These are phyloP conservation scores for Cercophora scortea DNA, from an alignment of 495 filamentous ascomycete genomes.

Conservation along the genomic window DNA sequence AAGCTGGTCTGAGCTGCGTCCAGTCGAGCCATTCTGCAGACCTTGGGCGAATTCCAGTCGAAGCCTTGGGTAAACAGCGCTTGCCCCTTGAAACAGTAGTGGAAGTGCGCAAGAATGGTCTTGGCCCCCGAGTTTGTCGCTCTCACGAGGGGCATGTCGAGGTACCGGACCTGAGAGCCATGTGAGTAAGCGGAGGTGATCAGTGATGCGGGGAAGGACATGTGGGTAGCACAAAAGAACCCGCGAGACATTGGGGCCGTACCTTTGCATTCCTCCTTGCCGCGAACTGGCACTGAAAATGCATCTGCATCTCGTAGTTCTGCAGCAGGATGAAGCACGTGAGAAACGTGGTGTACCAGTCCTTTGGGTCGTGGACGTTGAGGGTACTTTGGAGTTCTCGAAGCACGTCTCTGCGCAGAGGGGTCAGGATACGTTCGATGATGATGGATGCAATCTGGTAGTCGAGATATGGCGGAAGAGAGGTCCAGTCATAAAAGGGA, in stretches of 20 bases:
- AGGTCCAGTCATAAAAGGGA: constrained; percentile 24
- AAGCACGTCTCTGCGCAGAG: constrained; percentile 23
- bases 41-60: constrained; percentile 21
- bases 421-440: constrained; percentile 27
- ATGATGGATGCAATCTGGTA: constrained; percentile 32
- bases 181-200: too few species aligned
- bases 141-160: constrained; percentile 33
- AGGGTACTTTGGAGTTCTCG: constrained; percentile 22
- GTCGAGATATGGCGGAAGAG: constrained; percentile 28
- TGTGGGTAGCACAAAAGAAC: background rate
- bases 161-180: constrained; percentile 19
- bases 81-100: constrained; percentile 33
- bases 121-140: constrained; percentile 33
- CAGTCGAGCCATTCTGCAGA: constrained; percentile 28
- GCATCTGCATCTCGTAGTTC: constrained; percentile 32
- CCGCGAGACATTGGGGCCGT: background rate
- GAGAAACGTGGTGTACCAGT: constrained; percentile 30
- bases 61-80: constrained; percentile 23
- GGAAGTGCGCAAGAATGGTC: constrained; percentile 36
- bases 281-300: constrained; percentile 27
- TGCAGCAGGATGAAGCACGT: constrained; percentile 31
- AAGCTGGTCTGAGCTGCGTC: constrained; percentile 24
- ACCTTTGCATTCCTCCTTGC: constrained; percentile 14
- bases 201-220: background rate
- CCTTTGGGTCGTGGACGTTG: constrained; percentile 24